These are phyloP conservation scores for Hysterium pulicare DNA, from an alignment of 2,329 filamentous ascomycete species.

Conservation along the genomic window DNA sequence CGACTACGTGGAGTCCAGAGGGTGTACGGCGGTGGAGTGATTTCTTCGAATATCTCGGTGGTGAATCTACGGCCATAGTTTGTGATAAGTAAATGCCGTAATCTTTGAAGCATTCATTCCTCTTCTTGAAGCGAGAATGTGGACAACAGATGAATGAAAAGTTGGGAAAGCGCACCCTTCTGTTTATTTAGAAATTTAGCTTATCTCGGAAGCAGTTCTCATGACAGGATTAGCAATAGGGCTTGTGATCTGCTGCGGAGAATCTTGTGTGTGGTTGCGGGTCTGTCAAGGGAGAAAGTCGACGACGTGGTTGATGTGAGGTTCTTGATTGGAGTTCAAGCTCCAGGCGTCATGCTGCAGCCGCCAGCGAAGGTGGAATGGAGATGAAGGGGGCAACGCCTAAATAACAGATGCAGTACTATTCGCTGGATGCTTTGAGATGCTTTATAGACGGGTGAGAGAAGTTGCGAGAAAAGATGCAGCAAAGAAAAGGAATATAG, in stretches of 20 bases:
- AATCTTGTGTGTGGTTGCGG: constrained; percentile 1
- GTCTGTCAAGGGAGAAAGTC: constrained; percentile 3
- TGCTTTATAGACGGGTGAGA: too few species aligned
- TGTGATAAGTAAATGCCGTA: constrained; percentile 20
- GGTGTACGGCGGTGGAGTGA: constrained; percentile 27
- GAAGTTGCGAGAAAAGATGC: too few species aligned
- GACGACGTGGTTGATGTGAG: constrained; percentile 25
- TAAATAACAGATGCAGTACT: too few species aligned
- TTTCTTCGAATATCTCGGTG: constrained; percentile 18
- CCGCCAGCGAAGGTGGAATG: not conserved
- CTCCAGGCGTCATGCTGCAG: constrained; percentile 18
- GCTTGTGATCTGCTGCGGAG: constrained; percentile 10
- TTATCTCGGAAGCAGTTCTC: constrained; percentile 20
- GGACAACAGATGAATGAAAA: constrained; percentile 3
- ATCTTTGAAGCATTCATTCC: constrained; percentile 2
- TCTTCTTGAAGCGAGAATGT: not conserved
- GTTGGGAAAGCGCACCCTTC: constrained; percentile 18
- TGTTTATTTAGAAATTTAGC: constrained; percentile 12
- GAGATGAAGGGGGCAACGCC: too few species aligned
- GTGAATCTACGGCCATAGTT: constrained; percentile 28
- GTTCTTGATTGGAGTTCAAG: constrained; percentile 28
- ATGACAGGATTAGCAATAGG: constrained; percentile 22
- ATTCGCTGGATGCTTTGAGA: too few species aligned
- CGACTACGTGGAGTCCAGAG: constrained; percentile 27
- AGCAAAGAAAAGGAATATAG: too few species aligned